Base-by-base conservation (phyloP, 768 basidiomycete species). In the Tubosaeta sp. region DNA sequence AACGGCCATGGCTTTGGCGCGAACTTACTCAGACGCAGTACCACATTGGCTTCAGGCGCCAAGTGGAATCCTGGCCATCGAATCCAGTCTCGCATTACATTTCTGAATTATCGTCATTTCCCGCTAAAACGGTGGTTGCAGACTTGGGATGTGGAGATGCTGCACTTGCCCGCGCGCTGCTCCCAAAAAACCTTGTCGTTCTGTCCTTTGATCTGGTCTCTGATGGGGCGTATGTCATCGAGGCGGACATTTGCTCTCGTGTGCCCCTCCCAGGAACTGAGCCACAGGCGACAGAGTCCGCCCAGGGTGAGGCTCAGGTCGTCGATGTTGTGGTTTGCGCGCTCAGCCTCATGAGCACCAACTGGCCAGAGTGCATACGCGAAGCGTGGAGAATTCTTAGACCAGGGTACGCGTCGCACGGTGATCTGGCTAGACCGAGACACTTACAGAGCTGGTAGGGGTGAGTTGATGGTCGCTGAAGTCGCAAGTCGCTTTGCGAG, bases 121-220 rank as follows among this genome's bases (percentile, higher is more conserved):
- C 90, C 5, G 52, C 73, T 18, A 77, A 76, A 56, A 83, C 86
- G 0, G 75, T 97, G 59, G 82, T 99, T 44, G 94, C 83, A 30
- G 96, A 99, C 71, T 76, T 99, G 30, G 96, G 96, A 11, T 97
- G 94, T 59, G 96, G 96, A 22, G 94, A 97, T 65, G 96, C 94
- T 21, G 80, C 86, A 7, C 76, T 99, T 25, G 94, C 94, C 0
- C 82, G 79, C 35, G 74, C 79, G 3, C 76, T 99, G 30, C 70
- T 82, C 7, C 81, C 87, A 0, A 79, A 83, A 64, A 87, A 86
- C 24, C 69, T 82, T 59, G 77, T 70, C 29, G 87, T 89, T 19
- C 64, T 90, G 39, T 92, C 88, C 1, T 94, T 83, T 64, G 91
- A 94, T 66, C 75, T 94, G 30, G 79, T 90, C 6, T 84, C 87